Base-by-base conservation (phyloP, 1,139 yeast genomes). In the Taiozyma onychis region DNA sequence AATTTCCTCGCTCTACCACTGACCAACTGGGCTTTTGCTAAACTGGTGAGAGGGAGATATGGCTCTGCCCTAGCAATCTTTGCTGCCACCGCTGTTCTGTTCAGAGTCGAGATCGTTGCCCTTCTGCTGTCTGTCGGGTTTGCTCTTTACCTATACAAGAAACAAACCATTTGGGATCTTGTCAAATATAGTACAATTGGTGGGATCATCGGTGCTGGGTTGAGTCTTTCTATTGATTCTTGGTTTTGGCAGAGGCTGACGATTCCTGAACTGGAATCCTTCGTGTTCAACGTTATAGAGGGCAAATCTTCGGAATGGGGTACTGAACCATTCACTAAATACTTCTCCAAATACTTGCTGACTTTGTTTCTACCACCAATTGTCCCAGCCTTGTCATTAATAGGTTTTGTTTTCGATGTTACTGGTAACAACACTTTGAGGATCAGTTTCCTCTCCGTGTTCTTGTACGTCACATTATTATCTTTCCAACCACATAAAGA, bases 401-500 rank as follows among this genome's bases (percentile, higher is more conserved):
- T 65, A 18, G 71, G 71, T 11, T 62, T 58, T 47, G 66, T 59
- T 44, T 64, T 66, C 45, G 75, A 69, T 50, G 68, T 69, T 35
- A 60, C 66, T 22, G 57, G 65, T 18, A 67, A 61, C 32, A 50
- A 65, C 11, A 58, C 70, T 2, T 57, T 77, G 46, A 71, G 71
- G 27, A 61, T 75, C 5, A 57, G 75, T 13, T 69, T 76, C 0
- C 57, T 74, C 9, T 71, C 89, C 0, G 69, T 86, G 0, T 39
- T 82, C 3, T 48, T 80, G 11, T 91, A 72, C 63, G 75, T 89
- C 32, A 58, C 72, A 3, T 64, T 79, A 3, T 77, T 90, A 77
- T 90, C 97, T 0, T 66, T 85, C 50, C 95, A 87, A 65, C 93
- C 95, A 2, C 98, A 91, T 60, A 93, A 91, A 66, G 98, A 93